Evolutionary conservation across 495 filamentous ascomycete genomes (phyloP), one percentile per base, ranked within the genome.

Genomic region (Xylaria grammica): DNA sequence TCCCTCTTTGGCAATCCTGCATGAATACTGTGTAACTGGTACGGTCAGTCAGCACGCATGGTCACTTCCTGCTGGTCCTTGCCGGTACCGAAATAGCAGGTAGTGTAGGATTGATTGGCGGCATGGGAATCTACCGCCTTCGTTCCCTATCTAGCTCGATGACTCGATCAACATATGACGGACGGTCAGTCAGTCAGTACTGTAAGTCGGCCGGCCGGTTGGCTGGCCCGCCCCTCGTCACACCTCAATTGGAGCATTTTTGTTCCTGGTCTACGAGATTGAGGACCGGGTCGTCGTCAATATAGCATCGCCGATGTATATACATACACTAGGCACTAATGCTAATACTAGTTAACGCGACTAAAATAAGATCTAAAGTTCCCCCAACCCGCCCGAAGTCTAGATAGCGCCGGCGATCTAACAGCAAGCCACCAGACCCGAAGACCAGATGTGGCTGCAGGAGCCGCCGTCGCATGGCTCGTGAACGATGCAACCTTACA

Each of bases 371-470:
- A n/a, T n/a, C n/a, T n/a, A n/a, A n/a, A n/a, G n/a, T 30, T 45
- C 15, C 24, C 38, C 36, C 36, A 38, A 20, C 36, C 54, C n/a
- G 54, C 9, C 54, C 36, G 20, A 20, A 30, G 27, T n/a, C n/a
- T 22, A 52, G 13, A 46, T 50, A 58, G 62, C 10, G 50, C 62
- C 62, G 48, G 29, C 27, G 60, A 64, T 64, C 62, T 64, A 20
- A 64, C n/a, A 42, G 53, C 62, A 49, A 64, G 62, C 62, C 62
- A 64, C 62, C 45, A 45, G 53, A 40, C 52, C 62, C 60, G 60
- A 56, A 48, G 52, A 36, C 62, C 29, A 56, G 62, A 64, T 64
- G 62, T 64, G 62, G 62, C 62, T 64, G 62, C 62, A 64, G 62
- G 62, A 64, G 62, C 62, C 62, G 62, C 45, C 42, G 54, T 49